Base-by-base conservation (phyloP, 2,329 filamentous ascomycete genomes). In the Huntiella bhutanensis region DNA sequence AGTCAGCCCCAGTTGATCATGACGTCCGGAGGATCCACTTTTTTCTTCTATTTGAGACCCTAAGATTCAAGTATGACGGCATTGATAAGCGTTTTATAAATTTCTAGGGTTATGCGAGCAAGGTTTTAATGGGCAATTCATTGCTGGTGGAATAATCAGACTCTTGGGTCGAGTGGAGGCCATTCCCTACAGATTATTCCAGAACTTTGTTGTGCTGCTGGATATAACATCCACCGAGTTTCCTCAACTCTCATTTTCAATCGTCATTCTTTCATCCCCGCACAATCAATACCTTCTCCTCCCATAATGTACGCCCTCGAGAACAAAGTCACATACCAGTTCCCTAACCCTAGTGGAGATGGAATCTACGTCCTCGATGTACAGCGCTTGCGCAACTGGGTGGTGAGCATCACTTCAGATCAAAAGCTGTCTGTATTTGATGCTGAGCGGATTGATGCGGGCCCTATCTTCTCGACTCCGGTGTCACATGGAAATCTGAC, bases 401-500 rank as follows among this genome's bases (percentile, higher is more conserved):
- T 50, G 5, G 19, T 48, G n/a, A 19, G 42, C 15, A 48, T 50
- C 13, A 43, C 46, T 4, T 50, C 49, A 6, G 43, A 47, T 13
- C 45, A 48, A 12, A 50, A 34, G 22, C 33, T 50, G 8, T 28
- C 42, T 15, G 49, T 41, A 6, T 50, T 48, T 42, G 42, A 45
- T 13, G 42, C 49, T 4, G 45, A 50, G 12, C 45, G 35, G 8
- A 63, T 86, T 17, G 65, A 65, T 46, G 57, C 64, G 3, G 66
- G 71, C 0, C 68, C 71, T 3, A 53, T 69, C 19, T 50, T 50
- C 19, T 50, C 48, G 4, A 34, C 45, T 4, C 7, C 28, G 2
- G 71, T 70, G 7, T 63, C 67, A 32, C 75, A 82, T 52, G 66
- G 69, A 4, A 80, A 80, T 51, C 63, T 84, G 53, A 77, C 76